These are phyloP conservation scores for Xylaria cubensis DNA, from an alignment of 495 filamentous ascomycete species.

Conservation along the genomic window DNA sequence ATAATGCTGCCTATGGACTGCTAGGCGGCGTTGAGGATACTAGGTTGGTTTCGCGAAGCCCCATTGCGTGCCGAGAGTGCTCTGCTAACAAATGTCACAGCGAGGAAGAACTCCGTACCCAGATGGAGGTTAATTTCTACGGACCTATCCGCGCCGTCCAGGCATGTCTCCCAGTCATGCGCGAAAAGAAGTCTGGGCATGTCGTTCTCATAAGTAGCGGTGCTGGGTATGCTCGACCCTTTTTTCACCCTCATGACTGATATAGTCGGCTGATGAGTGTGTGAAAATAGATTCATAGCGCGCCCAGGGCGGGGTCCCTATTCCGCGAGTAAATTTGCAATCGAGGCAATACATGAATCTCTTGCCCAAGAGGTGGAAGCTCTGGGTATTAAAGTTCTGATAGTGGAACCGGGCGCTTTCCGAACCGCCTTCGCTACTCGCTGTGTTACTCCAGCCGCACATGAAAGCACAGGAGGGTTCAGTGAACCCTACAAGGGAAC, in stretches of 20 bases:
- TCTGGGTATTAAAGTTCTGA: conserved; percentile 51
- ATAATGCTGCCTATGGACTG: conserved; percentile 44
- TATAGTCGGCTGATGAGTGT: neutral
- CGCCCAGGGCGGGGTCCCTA: conserved; percentile 44
- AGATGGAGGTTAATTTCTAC: conserved; percentile 53
- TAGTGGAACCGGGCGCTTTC: conserved; percentile 56
- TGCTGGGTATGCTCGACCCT: conserved; percentile 44
- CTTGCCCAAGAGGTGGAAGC: conserved; percentile 49
- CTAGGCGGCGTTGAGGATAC: conserved; percentile 45
- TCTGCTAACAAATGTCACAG: conserved; percentile 29
- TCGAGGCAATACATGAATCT: conserved; percentile 47
- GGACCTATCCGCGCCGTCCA: conserved; percentile 47
- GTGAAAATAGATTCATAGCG: conserved; percentile 7
- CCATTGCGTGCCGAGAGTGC: neutral
- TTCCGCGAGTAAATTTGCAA: conserved; percentile 52
- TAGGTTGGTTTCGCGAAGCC: conserved; percentile 1
- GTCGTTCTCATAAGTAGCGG: conserved; percentile 54
- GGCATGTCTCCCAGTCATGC: conserved; percentile 54
- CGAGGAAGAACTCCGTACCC: conserved; percentile 41
- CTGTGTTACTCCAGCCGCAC: conserved; percentile 32
- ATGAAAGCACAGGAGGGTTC: conserved; percentile 28
- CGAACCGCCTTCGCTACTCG: conserved; percentile 39
- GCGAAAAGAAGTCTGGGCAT: conserved; percentile 44
- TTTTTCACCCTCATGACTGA: conserved; percentile 19
- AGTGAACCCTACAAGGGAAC: conserved; percentile 29